Evolutionary conservation across 75 land plant species (phyloP), one percentile per base, ranked within the genome.

Genomic region (Cunninghamia lanceolata): DNA sequence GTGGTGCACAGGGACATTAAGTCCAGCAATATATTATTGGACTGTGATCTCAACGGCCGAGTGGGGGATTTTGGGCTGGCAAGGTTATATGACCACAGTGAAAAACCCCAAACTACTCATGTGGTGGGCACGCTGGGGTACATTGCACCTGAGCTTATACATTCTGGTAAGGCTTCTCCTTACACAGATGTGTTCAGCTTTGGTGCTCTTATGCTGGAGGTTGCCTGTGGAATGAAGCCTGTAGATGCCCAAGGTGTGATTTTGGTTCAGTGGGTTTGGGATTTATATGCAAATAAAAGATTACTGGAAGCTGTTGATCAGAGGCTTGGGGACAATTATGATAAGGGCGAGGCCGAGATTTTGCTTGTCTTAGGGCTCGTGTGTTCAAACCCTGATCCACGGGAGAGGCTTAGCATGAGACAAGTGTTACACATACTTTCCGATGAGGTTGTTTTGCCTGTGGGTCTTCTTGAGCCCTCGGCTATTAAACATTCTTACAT

Each of bases 11-110:
- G 84, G 40, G 89, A 88, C 59, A 75, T 88, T 28, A 88, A 88
- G 32, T 40, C 87, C 32, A 85, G 78, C 87, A 88, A 88, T 81
- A 87, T 88, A 13, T 54, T 88, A 32, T 87, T 88, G 38, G 89
- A 88, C 40, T 30, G 30, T 35, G 73, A 83, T 30, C 46, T 89
- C n/a, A 83, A 88, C 8, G 88, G 80, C 0, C 43, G 54, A 47
- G 66, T 89, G 42, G 82, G 89, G 7, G 91, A 90, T 47, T 90
- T 90, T 47, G 91, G 89, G 14, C 34, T 90, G 21, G 86, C 91
- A 11, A 63, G 89, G 85, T 28, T 90, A 50, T 53, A 83, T 66
- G 87, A 90, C 84, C 40, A 90, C 91, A 9, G 32, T 9, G 34
- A 68, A 30, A 68, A 30, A 1, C 73, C 73, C 10, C 73, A 28